phyloP scores from a whole-genome alignment of 768 basidiomycete species.

The Tulasnella sp. region DNA sequence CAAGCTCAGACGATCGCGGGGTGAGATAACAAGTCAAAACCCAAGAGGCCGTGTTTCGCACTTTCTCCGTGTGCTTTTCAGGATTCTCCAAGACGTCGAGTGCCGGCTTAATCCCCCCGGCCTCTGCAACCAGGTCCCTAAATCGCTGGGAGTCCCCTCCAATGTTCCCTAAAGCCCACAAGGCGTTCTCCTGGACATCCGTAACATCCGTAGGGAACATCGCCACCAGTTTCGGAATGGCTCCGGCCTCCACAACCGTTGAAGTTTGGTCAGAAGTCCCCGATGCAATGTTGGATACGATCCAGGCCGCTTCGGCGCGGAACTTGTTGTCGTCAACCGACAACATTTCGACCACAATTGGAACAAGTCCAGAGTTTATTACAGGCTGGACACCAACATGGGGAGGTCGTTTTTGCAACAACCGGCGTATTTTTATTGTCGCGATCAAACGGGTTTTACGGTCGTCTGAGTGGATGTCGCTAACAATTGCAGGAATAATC shows the following conservation, averaged over 20 bases:
- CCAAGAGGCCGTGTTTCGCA: too few relatives aligned
- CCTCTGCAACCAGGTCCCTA: background rate
- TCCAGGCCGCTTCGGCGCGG: background rate
- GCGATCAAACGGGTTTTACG: background rate
- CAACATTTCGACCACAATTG: background rate
- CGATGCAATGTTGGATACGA: background rate
- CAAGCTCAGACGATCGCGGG: too few relatives aligned
- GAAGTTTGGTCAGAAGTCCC: background rate
- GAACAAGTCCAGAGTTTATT: background rate
- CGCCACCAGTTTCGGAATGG: background rate
- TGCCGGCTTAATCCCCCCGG: background rate
- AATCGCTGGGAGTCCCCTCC: background rate
- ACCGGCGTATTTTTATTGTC: background rate
- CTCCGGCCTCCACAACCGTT: background rate
- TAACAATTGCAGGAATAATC: background rate
- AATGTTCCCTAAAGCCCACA: background rate
- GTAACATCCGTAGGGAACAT: background rate
- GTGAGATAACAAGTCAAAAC: too few relatives aligned
- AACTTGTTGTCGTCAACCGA: background rate
- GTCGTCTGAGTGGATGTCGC: background rate
- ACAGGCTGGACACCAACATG: background rate
- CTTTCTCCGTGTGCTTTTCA: background rate
- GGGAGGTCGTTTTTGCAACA: background rate
- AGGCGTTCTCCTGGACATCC: background rate
- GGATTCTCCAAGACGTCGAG: background rate